Conservation (phyloP, 2,329 filamentous ascomycete genomes). For the Monilinia fructicola region DNA sequence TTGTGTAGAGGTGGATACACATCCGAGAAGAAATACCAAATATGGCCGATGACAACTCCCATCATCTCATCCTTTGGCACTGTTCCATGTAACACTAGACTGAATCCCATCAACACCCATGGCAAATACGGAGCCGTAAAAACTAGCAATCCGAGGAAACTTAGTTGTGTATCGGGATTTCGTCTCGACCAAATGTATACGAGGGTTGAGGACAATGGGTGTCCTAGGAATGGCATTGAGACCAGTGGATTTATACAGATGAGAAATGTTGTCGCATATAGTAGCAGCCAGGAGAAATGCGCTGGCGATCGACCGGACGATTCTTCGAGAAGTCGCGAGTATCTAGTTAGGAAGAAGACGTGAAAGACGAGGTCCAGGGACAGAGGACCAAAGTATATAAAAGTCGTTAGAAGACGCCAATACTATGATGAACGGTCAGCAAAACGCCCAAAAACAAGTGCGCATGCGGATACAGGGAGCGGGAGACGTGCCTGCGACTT, state of each 20-base stretch:
- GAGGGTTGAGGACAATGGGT: slow-evolving; percentile 84
- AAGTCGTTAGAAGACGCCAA: slow-evolving; percentile 94
- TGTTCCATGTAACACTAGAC: slow-evolving; percentile 82
- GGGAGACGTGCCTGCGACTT: slow-evolving; percentile 76
- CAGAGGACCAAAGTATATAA: slow-evolving; percentile 95
- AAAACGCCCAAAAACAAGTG: not conserved
- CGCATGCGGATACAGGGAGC: slow-evolving; percentile 11
- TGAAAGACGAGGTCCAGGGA: slow-evolving; percentile 95
- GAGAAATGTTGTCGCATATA: slow-evolving; percentile 79
- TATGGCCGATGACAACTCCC: slow-evolving; percentile 89
- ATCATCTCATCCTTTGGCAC: slow-evolving; percentile 96
- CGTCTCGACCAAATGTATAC: slow-evolving; percentile 98
- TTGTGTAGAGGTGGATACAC: slow-evolving; percentile 91
- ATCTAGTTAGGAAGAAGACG: slow-evolving; percentile 96
- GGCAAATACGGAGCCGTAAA: slow-evolving; percentile 94
- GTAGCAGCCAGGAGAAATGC: slow-evolving; percentile 90
- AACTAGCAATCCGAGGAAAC: slow-evolving; percentile 82
- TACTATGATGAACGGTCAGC: slow-evolving; percentile 58
- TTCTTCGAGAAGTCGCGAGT: slow-evolving; percentile 92
- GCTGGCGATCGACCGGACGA: slow-evolving; percentile 88
- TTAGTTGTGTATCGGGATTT: slow-evolving; percentile 88
- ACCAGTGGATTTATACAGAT: slow-evolving; percentile 82
- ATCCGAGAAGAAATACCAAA: slow-evolving; percentile 98
- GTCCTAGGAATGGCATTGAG: slow-evolving; percentile 91
- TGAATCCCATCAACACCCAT: slow-evolving; percentile 94